Percentiles rank a stretch among this genome's conserved stretches.
Evolutionary conservation across 352 stramenopile species (phyloP).

Genomic region (Elongisporangium prolatum): DNA sequence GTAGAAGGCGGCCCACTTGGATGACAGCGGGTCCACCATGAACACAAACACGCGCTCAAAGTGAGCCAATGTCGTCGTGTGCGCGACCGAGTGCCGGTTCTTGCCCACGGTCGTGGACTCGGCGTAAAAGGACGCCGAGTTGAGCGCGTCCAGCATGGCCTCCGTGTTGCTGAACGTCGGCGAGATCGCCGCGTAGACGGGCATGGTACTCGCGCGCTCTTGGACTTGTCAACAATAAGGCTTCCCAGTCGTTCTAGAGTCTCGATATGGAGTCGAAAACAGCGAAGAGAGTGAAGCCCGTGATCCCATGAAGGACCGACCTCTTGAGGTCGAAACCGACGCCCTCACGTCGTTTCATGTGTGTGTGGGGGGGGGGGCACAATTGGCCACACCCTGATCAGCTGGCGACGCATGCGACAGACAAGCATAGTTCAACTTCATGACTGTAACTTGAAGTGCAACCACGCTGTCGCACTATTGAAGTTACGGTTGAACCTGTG

Average conservation of each 20-base stretch:
- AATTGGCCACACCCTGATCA: neutral
- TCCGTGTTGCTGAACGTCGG: conserved; percentile 57
- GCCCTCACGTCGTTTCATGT: neutral
- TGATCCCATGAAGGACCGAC: neutral
- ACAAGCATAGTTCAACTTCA: neutral
- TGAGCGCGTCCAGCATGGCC: conserved; percentile 45
- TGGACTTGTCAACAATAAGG: neutral
- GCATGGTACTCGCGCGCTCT: conserved; percentile 21
- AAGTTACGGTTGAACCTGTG: neutral
- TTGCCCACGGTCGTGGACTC: conserved; percentile 29
- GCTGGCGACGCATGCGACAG: neutral
- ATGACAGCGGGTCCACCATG: conserved; percentile 71
- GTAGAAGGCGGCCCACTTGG: conserved; percentile 52
- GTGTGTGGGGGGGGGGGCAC: neutral
- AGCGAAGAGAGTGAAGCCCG: neutral
- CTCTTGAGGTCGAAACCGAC: neutral
- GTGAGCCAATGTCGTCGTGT: conserved; percentile 39
- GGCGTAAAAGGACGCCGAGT: conserved; percentile 45
- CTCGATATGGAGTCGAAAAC: neutral
- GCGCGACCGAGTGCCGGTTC: conserved; percentile 12
- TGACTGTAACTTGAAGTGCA: neutral
- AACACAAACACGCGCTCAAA: conserved; percentile 68
- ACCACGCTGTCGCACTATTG: neutral
- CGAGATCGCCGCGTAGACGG: conserved; percentile 51
- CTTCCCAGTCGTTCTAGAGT: neutral